Conservation (phyloP, 2,329 filamentous ascomycete species). For the Leptographium lundbergii region DNA sequence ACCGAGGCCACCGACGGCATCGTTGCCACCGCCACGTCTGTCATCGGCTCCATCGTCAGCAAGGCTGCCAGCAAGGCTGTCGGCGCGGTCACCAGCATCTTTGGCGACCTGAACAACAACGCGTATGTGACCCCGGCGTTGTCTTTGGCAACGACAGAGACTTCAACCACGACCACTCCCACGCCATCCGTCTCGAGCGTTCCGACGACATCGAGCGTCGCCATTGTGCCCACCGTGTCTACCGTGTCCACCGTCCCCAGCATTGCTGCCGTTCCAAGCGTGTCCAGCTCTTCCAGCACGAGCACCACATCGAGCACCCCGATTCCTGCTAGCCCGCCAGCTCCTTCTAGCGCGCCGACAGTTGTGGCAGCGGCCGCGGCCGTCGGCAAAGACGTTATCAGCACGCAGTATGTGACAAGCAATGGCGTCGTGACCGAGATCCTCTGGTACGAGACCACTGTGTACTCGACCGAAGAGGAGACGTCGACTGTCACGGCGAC, state of each 20-base stretch:
- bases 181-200: too few relatives aligned
- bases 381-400: conserved; percentile 22
- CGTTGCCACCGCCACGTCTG: not conserved
- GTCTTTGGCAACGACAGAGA: not conserved
- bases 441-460: conserved; percentile 40
- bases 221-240: too few relatives aligned
- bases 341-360: not conserved
- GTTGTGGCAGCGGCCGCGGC: conserved; percentile 3
- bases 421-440: conserved; percentile 41
- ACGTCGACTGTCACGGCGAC: conserved; percentile 28
- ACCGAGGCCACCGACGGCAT: conserved; percentile 1
- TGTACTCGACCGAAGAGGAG: conserved; percentile 33
- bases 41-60: conserved; percentile 9
- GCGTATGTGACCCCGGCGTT: not conserved
- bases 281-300: not conserved
- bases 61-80: conserved; percentile 4
- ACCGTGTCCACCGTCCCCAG: conserved; percentile 1
- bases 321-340: not conserved
- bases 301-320: conserved; percentile 7
- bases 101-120: not conserved
- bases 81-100: not conserved
- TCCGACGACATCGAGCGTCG: too few relatives aligned
- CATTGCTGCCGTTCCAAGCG: conserved; percentile 7
- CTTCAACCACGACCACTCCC: not conserved
- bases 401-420: conserved; percentile 40